Base-by-base conservation (phyloP, 2,329 filamentous ascomycete species). In the Calycina herbarum region DNA sequence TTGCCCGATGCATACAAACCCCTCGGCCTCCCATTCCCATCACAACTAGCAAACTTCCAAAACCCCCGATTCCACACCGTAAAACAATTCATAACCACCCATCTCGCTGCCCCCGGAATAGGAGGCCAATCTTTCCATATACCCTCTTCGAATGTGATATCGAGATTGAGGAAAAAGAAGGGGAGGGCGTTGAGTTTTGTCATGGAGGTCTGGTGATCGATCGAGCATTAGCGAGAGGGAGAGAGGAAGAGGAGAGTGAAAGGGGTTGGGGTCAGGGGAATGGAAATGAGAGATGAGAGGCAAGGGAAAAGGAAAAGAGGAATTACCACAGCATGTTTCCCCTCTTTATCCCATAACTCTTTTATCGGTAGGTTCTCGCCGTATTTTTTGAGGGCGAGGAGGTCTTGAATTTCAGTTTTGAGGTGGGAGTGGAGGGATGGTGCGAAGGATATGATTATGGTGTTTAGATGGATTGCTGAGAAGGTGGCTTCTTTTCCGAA, bases 41-140 rank as follows among this genome's bases (percentile, higher is more conserved):
- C 82, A 71, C 87, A 90, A 71, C 86, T 89, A 38, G 85, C 80
- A 78, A 89, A 90, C 77, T 82, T 86, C 87, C 87, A 90, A 82
- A 83, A 84, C 2, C 81, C 78, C 42, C 81, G 81, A 69, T 88
- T 80, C 76, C 81, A 83, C 42, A 83, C 80, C 1, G 85, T 86
- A 1, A 79, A 85, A 56, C 89, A 75, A 70, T 88, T 88, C 42
- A 84, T 79, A 67, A 90, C 71, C 0, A 82, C 82, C 86, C 86
- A 89, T 64, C 82, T 81, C 66, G 89, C 80, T 2, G 84, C 82
- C 5, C 79, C 80, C 0, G 87, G 86, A 79, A 89, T 89, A 0
- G 87, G 86, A 57, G 87, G 87, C 86, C 87, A 90, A 70, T 82
- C 81, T 13, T 79, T 80, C 86, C 87, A 89, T 72, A 81, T 74